phyloP scores from a whole-genome alignment of 768 basidiomycete genomes.

The Tubosaeta sp. region DNA sequence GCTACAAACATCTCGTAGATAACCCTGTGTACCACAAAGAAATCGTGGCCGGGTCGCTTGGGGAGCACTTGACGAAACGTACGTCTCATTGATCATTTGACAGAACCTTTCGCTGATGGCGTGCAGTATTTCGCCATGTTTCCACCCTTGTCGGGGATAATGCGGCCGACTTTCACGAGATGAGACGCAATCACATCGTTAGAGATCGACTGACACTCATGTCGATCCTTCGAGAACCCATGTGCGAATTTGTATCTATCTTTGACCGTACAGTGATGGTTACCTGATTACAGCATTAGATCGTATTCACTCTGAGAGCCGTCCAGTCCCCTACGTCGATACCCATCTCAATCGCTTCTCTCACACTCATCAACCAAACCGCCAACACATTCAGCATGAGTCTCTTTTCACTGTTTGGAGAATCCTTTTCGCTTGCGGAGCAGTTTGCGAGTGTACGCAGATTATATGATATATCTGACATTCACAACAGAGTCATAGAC shows the following conservation, averaged over 20 bases:
- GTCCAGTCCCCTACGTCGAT: slow-evolving; percentile 58
- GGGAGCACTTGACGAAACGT: slow-evolving; percentile 51
- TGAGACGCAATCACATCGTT: slow-evolving; percentile 30
- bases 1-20: slow-evolving; percentile 55
- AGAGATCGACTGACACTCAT: slow-evolving; percentile 27
- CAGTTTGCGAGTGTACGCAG: slow-evolving; percentile 51
- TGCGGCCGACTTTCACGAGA: slow-evolving; percentile 34
- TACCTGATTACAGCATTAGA: slow-evolving; percentile 30
- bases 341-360: slow-evolving; percentile 60
- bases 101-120: background rate
- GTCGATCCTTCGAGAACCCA: slow-evolving; percentile 47
- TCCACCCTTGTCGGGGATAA: slow-evolving; percentile 34
- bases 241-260: slow-evolving; percentile 39
- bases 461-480: slow-evolving; percentile 58
- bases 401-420: slow-evolving; percentile 49
- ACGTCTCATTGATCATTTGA: slow-evolving; percentile 14
- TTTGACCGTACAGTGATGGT: background rate
- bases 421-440: slow-evolving; percentile 53
- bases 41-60: slow-evolving; percentile 63
- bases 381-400: slow-evolving; percentile 46
- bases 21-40: slow-evolving; percentile 62
- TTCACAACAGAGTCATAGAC: slow-evolving; percentile 58
- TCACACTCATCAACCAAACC: slow-evolving; percentile 55
- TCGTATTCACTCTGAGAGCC: slow-evolving; percentile 61
- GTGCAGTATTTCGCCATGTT: slow-evolving; percentile 30